Conservation (phyloP, 192 early-diverging fungal genomes). For the Chytriomyces sp. region DNA sequence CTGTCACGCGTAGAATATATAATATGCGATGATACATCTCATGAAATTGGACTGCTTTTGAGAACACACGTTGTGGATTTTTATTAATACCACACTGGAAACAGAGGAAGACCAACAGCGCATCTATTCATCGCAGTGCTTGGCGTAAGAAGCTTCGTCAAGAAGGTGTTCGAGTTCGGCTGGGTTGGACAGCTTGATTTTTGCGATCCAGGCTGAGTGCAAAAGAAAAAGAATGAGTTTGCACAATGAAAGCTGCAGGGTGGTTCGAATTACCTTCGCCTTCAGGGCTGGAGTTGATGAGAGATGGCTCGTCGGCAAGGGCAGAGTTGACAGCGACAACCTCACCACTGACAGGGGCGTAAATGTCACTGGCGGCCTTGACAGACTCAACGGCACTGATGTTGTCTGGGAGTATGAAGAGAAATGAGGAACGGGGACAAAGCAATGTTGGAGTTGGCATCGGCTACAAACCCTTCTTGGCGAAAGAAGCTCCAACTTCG, state of each 20-base stretch:
- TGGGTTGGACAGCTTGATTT: constrained; percentile 77
- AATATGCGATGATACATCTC: no score
- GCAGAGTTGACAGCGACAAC: constrained; percentile 77
- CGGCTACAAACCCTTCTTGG: constrained; percentile 56
- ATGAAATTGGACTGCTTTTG: no score
- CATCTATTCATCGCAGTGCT: constrained; percentile 44
- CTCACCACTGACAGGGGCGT: constrained; percentile 82
- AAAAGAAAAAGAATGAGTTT: constrained; percentile 9
- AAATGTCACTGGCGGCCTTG: constrained; percentile 93
- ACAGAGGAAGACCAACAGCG: not conserved
- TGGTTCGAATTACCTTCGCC: constrained; percentile 60
- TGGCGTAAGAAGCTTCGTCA: constrained; percentile 70
- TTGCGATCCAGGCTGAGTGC: constrained; percentile 84
- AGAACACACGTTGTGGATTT: not conserved
- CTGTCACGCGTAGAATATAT: no score
- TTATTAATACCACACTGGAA: not conserved
- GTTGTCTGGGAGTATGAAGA: constrained; percentile 41
- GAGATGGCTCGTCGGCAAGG: constrained; percentile 69
- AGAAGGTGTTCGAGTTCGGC: constrained; percentile 76
- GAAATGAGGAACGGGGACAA: not conserved
- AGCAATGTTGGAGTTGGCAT: not conserved
- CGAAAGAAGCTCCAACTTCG: constrained; percentile 66
- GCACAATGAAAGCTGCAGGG: not conserved
- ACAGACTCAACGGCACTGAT: constrained; percentile 92
- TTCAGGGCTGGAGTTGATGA: constrained; percentile 81